phyloP scores from a whole-genome alignment of 106 monocot genomes.

The Dioscorea alata region DNA sequence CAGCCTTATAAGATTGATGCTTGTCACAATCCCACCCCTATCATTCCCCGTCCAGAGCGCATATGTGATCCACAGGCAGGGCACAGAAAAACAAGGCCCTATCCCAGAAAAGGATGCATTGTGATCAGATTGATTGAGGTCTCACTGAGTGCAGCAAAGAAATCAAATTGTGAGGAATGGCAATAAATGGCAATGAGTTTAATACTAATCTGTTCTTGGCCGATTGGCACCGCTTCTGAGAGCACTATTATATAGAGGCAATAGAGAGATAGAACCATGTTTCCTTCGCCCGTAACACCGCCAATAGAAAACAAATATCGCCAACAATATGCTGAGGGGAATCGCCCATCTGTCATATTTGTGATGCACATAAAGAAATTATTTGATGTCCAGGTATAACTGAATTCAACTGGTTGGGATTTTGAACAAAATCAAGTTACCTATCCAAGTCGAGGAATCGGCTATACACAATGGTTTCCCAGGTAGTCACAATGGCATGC shows the following conservation, averaged over 20 bases:
- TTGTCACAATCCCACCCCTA: not conserved
- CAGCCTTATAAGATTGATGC: not conserved
- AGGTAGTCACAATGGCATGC: slow-evolving; percentile 76
- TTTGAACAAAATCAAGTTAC: slow-evolving; percentile 12
- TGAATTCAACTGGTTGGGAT: too few relatives aligned
- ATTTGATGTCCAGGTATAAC: not conserved
- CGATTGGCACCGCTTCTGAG: slow-evolving; percentile 41
- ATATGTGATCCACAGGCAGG: slow-evolving; percentile 12
- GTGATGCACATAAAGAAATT: not conserved
- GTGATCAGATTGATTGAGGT: too few relatives aligned
- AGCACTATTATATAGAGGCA: slow-evolving; percentile 63
- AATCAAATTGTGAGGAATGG: not conserved
- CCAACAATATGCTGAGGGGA: slow-evolving; percentile 41
- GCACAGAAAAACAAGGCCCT: slow-evolving; percentile 17
- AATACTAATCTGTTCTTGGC: slow-evolving; percentile 64
- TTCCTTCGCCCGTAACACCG: slow-evolving; percentile 76
- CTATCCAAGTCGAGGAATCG: slow-evolving; percentile 92
- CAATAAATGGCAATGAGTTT: not conserved
- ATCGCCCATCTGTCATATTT: slow-evolving; percentile 70
- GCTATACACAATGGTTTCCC: slow-evolving; percentile 93
- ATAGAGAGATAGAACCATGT: slow-evolving; percentile 39
- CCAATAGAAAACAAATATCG: slow-evolving; percentile 59
- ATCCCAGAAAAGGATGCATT: not conserved
- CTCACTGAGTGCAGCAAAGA: not conserved
- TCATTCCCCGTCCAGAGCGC: not conserved